Evolutionary conservation across 2,329 filamentous ascomycete species (phyloP).

Genomic region (Ophiostoma piceae): DNA sequence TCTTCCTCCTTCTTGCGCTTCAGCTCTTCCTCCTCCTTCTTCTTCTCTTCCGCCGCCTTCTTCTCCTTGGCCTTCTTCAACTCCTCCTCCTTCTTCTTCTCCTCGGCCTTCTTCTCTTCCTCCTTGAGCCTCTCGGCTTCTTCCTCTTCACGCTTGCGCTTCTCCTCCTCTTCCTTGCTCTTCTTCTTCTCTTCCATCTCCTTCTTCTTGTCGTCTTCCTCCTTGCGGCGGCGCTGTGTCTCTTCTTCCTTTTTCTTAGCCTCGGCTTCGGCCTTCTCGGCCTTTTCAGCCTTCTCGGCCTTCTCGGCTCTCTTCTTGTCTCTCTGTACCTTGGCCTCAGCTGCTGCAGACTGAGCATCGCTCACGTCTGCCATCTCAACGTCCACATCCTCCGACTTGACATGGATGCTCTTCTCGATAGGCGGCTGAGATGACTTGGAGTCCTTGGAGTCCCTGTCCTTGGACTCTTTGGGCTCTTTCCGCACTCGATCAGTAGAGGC

Average conservation of each 20-base stretch:
- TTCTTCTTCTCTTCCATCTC: constrained; percentile 28
- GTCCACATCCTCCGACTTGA: constrained; percentile 54
- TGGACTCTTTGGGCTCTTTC: constrained; percentile 32
- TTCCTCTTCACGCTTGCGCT: constrained; percentile 30
- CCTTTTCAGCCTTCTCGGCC: constrained; percentile 29
- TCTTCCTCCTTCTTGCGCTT: constrained; percentile 35
- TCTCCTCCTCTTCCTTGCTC: constrained; percentile 36
- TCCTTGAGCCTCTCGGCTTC: constrained; percentile 32
- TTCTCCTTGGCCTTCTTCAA: constrained; percentile 34
- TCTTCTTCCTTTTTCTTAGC: constrained; percentile 33
- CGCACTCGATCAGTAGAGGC: constrained; percentile 37
- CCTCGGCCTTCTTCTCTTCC: constrained; percentile 31
- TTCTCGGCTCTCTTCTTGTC: constrained; percentile 32
- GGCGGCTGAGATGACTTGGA: constrained; percentile 35
- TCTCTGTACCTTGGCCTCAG: constrained; percentile 31
- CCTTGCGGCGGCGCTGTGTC: constrained; percentile 25
- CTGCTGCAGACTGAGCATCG: constrained; percentile 32
- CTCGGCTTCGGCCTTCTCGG: constrained; percentile 28
- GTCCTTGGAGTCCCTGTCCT: constrained; percentile 22
- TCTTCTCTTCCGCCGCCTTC: constrained; percentile 32
- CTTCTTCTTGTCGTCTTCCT: constrained; percentile 29
- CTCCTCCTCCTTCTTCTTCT: constrained; percentile 30
- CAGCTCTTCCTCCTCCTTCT: constrained; percentile 31
- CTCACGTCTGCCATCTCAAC: constrained; percentile 51
- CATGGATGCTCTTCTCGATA: constrained; percentile 49